Percentiles rank a stretch among this genome's conserved stretches.
Conservation (phyloP, 805 yeast species). For the Pichia pseudocactophila region DNA sequence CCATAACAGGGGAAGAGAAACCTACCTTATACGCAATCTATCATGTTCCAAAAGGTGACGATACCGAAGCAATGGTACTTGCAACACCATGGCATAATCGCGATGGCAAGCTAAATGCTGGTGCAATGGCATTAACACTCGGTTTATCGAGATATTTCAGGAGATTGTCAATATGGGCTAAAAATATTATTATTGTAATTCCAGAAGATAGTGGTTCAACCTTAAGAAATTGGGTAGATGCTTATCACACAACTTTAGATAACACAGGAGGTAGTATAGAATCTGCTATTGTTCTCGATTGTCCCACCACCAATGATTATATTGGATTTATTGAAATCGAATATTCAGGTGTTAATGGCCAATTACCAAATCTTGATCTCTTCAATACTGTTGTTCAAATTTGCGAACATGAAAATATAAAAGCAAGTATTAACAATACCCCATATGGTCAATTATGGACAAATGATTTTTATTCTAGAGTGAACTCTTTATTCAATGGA, state of each 20-base stretch:
- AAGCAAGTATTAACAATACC: slow-evolving; percentile 56
- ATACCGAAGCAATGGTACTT: slow-evolving; percentile 88
- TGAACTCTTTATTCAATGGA: slow-evolving; percentile 52
- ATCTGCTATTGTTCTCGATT: slow-evolving; percentile 81
- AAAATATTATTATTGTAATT: slow-evolving; percentile 79
- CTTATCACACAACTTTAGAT: slow-evolving; percentile 79
- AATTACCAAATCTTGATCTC: slow-evolving; percentile 86
- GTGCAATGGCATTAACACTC: slow-evolving; percentile 68
- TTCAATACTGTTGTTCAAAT: slow-evolving; percentile 73
- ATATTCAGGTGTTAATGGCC: slow-evolving; percentile 91
- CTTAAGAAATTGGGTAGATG: slow-evolving; percentile 84
- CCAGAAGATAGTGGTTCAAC: slow-evolving; percentile 64
- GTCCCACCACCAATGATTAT: slow-evolving; percentile 51
- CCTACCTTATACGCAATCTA: slow-evolving; percentile 59
- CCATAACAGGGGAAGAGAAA: slow-evolving; percentile 15
- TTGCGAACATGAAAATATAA: slow-evolving; percentile 67
- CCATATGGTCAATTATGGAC: slow-evolving; percentile 37
- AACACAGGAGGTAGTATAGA: slow-evolving; percentile 91
- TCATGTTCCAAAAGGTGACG: slow-evolving; percentile 93
- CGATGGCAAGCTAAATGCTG: slow-evolving; percentile 58
- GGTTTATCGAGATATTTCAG: slow-evolving; percentile 74
- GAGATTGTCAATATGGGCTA: slow-evolving; percentile 90
- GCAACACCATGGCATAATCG: slow-evolving; percentile 80
- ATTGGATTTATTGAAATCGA: slow-evolving; percentile 65
- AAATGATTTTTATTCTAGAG: slow-evolving; percentile 44